Evolutionary conservation across 2,329 filamentous ascomycete genomes (phyloP).

Genomic region (Colletotrichum kahawae): DNA sequence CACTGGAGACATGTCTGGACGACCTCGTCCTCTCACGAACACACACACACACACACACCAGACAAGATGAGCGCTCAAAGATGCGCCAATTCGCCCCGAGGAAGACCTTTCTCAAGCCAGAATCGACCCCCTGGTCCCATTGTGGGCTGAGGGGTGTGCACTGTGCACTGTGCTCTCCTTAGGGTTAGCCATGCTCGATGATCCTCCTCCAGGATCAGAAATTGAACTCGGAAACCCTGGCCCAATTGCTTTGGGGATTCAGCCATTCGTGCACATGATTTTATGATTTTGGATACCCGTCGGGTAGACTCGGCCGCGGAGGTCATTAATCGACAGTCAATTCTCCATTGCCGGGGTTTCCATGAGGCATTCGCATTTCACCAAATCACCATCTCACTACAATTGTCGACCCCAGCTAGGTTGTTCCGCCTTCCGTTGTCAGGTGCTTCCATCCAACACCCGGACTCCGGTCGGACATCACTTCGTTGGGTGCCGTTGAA

Average conservation of each 20-base stretch:
- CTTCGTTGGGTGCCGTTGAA: slow-evolving; percentile 13
- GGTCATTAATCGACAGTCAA: not conserved
- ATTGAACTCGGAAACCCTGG: slow-evolving; percentile 9
- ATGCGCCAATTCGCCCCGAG: not conserved
- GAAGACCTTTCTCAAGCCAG: not conserved
- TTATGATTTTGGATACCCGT: not conserved
- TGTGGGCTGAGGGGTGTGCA: not conserved
- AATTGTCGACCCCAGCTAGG: not conserved
- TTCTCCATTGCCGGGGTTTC: not conserved
- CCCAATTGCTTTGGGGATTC: slow-evolving; percentile 12
- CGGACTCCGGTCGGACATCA: not conserved
- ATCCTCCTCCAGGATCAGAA: slow-evolving; percentile 22
- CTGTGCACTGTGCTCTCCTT: slow-evolving; percentile 11
- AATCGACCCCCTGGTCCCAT: not conserved
- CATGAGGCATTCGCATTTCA: not conserved
- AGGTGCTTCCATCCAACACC: not conserved
- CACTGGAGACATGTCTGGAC: slow-evolving; percentile 3
- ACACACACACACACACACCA: not conserved
- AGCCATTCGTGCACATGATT: not conserved
- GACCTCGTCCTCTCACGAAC: not conserved
- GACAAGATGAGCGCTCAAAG: not conserved
- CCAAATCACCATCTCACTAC: not conserved
- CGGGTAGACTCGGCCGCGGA: slow-evolving; percentile 17
- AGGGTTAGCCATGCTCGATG: slow-evolving; percentile 11
- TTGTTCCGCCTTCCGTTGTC: not conserved